Evolutionary conservation across 352 stramenopile genomes (phyloP).

Genomic region (Saprolegnia parasitica): DNA sequence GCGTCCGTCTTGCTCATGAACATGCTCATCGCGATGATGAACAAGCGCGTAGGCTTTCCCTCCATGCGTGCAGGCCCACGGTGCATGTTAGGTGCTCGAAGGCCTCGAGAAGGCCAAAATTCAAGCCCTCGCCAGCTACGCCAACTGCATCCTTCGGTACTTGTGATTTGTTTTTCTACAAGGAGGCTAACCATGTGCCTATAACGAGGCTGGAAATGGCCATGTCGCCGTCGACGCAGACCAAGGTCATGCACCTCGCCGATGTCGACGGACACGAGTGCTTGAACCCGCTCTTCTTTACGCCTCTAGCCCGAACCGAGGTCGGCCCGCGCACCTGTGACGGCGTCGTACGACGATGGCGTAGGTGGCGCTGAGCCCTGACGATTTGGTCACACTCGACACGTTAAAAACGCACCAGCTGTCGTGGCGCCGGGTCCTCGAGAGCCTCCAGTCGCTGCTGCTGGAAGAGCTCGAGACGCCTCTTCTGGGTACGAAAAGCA

Average conservation of each 20-base stretch:
- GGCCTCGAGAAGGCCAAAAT: constrained; percentile 17
- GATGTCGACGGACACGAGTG: background rate
- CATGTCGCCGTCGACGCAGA: background rate
- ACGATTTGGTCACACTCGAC: constrained; percentile 8
- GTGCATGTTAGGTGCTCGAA: constrained; percentile 1
- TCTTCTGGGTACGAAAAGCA: background rate
- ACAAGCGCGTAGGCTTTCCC: constrained; percentile 1
- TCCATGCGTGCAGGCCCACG: background rate
- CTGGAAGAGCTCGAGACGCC: background rate
- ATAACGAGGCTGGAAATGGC: constrained; percentile 21
- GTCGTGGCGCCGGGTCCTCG: background rate
- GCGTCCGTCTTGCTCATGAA: constrained; percentile 14
- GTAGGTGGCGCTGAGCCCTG: background rate
- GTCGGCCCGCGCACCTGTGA: background rate
- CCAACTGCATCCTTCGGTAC: constrained; percentile 16
- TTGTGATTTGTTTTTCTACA: constrained; percentile 2
- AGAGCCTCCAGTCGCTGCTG: constrained; percentile 4
- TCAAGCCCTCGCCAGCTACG: constrained; percentile 21
- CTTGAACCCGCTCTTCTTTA: constrained; percentile 12
- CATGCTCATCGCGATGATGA: constrained; percentile 26
- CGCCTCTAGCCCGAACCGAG: background rate
- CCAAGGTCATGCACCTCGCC: constrained; percentile 3
- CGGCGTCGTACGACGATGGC: too few species aligned
- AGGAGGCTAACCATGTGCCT: too few species aligned
- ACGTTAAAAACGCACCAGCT: constrained; percentile 6